Conservation (phyloP, 768 basidiomycete genomes). For the Sporobolomyces roseus region DNA sequence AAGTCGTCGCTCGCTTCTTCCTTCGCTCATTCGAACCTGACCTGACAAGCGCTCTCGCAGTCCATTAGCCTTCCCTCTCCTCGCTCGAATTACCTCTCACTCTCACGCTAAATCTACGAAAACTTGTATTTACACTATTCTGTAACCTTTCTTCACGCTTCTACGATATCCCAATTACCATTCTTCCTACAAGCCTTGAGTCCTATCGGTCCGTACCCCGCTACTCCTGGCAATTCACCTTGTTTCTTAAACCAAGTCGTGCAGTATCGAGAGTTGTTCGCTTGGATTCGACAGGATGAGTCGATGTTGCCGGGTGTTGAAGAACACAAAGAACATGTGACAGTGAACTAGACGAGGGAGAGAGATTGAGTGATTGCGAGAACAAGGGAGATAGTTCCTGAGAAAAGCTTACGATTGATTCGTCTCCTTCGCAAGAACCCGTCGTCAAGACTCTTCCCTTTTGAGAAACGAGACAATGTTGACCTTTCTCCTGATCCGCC, state of each 20-base stretch:
- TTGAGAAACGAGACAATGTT: conserved; percentile 9
- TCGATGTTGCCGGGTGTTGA: background rate
- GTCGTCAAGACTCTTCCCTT: background rate
- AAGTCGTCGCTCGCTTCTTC: too few species aligned
- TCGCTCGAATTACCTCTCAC: too few species aligned
- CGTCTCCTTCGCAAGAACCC: conserved; percentile 7
- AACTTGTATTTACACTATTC: too few species aligned
- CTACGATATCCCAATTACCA: too few species aligned
- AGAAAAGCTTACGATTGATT: conserved; percentile 4
- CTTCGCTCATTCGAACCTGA: too few species aligned
- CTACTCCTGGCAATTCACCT: background rate
- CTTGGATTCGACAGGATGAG: conserved; percentile 1
- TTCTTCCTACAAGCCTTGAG: background rate
- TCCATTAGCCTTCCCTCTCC: too few species aligned
- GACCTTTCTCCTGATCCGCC: background rate
- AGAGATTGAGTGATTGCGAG: background rate
- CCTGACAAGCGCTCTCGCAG: too few species aligned
- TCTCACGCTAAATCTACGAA: too few species aligned
- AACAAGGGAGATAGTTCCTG: too few species aligned
- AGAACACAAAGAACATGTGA: background rate
- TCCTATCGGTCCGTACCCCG: conserved; percentile 3
- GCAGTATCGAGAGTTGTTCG: background rate
- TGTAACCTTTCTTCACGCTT: too few species aligned
- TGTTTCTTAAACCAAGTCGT: background rate
- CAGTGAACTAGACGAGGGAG: background rate